Conservation (phyloP, 768 basidiomycete species). For the Phylloporus sp. region DNA sequence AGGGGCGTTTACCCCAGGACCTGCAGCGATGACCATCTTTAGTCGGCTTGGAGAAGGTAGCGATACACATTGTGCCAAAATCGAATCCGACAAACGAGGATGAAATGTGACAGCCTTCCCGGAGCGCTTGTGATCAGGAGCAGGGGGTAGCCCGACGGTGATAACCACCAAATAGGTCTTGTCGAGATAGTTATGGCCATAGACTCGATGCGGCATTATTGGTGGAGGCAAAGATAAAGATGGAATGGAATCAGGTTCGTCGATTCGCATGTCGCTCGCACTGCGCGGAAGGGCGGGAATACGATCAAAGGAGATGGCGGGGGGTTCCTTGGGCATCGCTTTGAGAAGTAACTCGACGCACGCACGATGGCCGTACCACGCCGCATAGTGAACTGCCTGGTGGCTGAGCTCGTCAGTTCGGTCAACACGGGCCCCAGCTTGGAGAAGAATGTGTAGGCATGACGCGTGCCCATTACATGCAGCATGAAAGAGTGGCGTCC, state of each 20-base stretch:
- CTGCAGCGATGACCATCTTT: slow-evolving; percentile 92
- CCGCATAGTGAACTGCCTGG: slow-evolving; percentile 87
- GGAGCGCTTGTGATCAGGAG: slow-evolving; percentile 30
- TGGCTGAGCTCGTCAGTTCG: slow-evolving; percentile 80
- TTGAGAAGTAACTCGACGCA: slow-evolving; percentile 60
- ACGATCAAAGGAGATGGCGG: slow-evolving; percentile 13
- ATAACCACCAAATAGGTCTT: slow-evolving; percentile 82
- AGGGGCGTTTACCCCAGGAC: slow-evolving; percentile 75
- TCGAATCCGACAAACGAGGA: slow-evolving; percentile 67
- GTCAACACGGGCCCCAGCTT: slow-evolving; percentile 73
- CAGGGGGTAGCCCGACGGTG: slow-evolving; percentile 59
- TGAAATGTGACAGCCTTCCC: slow-evolving; percentile 59
- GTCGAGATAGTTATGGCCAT: slow-evolving; percentile 95
- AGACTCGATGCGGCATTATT: slow-evolving; percentile 96
- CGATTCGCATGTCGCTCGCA: slow-evolving; percentile 34
- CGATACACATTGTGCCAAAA: slow-evolving; percentile 60
- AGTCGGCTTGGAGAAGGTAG: slow-evolving; percentile 71
- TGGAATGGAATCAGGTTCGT: slow-evolving; percentile 91
- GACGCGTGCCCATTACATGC: slow-evolving; percentile 75
- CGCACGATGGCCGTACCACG: slow-evolving; percentile 86
- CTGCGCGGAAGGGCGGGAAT: slow-evolving; percentile 22
- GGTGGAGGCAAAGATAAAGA: slow-evolving; percentile 94
- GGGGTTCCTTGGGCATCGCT: slow-evolving; percentile 23
- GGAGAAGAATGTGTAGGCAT: slow-evolving; percentile 74
- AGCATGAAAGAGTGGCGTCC: slow-evolving; percentile 96